Conservation (phyloP, 2,329 filamentous ascomycete species). For the Hymenoscyphus repandus region DNA sequence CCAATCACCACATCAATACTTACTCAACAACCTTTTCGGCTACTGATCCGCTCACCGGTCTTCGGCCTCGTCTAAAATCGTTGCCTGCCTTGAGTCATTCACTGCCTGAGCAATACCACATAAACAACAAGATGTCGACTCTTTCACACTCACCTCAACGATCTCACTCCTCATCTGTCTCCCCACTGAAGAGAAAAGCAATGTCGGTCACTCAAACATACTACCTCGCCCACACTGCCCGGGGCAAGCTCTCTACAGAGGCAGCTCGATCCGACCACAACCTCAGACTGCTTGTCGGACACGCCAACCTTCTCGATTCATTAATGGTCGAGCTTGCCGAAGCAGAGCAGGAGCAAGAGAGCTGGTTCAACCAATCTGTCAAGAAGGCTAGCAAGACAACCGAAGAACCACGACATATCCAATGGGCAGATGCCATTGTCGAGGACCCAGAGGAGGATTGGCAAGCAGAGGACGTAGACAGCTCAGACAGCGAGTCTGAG, state of each 20-base stretch:
- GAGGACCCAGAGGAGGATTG: constrained; percentile 71
- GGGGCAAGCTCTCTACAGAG: constrained; percentile 91
- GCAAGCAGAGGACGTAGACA: constrained; percentile 57
- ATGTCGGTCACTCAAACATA: constrained; percentile 99
- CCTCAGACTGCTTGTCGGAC: constrained; percentile 89
- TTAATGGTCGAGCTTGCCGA: constrained; percentile 90
- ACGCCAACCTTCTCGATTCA: constrained; percentile 95
- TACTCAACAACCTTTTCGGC: constrained; percentile 1
- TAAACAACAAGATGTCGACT: constrained; percentile 27
- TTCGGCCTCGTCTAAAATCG: constrained; percentile 25
- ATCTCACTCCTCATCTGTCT: constrained; percentile 17
- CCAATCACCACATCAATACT: background rate
- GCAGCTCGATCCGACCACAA: constrained; percentile 89
- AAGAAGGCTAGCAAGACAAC: constrained; percentile 56
- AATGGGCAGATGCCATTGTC: constrained; percentile 77
- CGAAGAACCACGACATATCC: constrained; percentile 63
- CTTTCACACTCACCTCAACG: constrained; percentile 19
- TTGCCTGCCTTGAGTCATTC: constrained; percentile 26
- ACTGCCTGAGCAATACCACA: constrained; percentile 3
- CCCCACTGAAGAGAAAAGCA: constrained; percentile 58
- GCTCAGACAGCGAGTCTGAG: constrained; percentile 41
- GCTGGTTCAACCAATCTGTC: constrained; percentile 96
- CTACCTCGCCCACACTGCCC: constrained; percentile 94
- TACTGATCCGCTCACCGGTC: constrained; percentile 14
- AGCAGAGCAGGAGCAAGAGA: constrained; percentile 91